Conservation (phyloP, 495 filamentous ascomycete species). For the Aspergillus bridgeri region DNA sequence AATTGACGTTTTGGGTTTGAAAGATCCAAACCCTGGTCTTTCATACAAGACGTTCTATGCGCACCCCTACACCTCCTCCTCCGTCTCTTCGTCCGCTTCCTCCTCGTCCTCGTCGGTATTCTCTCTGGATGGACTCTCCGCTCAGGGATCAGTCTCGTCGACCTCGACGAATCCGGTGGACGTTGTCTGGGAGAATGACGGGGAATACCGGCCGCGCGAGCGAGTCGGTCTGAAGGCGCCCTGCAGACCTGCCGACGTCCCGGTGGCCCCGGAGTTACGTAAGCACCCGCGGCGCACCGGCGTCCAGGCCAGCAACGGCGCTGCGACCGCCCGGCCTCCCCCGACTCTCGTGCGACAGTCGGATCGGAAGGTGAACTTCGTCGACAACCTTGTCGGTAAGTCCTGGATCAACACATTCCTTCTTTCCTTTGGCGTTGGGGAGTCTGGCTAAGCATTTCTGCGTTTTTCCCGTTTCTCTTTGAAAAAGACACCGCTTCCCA, state of each 20-base stretch:
- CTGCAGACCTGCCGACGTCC: conserved; percentile 36
- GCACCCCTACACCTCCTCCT: conserved; percentile 62
- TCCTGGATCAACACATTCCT: conserved; percentile 17
- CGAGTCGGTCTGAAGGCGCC: conserved; percentile 23
- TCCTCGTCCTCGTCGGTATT: conserved; percentile 78
- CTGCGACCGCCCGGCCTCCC: conserved; percentile 61
- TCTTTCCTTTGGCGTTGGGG: conserved; percentile 20
- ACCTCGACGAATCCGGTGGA: conserved; percentile 43
- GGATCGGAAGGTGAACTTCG: conserved; percentile 92
- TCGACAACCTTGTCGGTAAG: conserved; percentile 99
- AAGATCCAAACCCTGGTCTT: conserved; percentile 38
- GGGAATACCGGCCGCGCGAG: conserved; percentile 29
- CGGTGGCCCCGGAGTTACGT: conserved; percentile 64
- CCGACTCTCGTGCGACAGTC: conserved; percentile 83
- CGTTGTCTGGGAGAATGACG: conserved; percentile 50
- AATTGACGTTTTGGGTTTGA: conserved; percentile 50
- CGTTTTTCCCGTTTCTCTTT: neutral
- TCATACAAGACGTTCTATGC: conserved; percentile 38
- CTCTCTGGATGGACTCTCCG: conserved; percentile 63
- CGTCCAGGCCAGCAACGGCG: conserved; percentile 30
- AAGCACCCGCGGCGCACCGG: conserved; percentile 78
- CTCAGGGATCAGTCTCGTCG: conserved; percentile 52
- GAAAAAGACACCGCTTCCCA: conserved; percentile 88
- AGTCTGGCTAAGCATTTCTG: conserved; percentile 18
- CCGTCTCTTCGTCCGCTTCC: conserved; percentile 68